Conservation (phyloP, 306 rosid species). For the Lathyrus tuberosus region DNA sequence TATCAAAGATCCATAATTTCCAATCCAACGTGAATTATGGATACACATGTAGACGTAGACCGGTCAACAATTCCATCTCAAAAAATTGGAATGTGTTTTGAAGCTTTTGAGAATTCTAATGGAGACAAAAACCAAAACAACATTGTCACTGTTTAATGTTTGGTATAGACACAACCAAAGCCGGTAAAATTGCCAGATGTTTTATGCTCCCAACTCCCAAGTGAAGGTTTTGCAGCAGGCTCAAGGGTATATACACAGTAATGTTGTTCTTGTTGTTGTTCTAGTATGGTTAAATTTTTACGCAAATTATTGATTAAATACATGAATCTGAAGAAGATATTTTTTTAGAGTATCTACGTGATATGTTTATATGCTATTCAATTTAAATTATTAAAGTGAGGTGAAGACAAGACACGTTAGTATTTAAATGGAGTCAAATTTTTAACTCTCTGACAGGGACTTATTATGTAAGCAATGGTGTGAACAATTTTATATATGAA, state of each 20-base stretch:
- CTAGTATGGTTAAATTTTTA: conserved; percentile 3
- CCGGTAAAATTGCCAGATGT: conserved; percentile 48
- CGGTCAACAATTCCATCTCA: conserved; percentile 48
- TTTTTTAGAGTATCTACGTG: too few species aligned
- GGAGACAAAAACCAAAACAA: conserved; percentile 43
- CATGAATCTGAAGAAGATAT: too few species aligned
- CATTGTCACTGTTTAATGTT: conserved; percentile 14
- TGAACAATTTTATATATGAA: not conserved
- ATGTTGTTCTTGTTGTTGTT: not conserved
- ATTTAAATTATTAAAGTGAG: too few species aligned
- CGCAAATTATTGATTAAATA: too few species aligned
- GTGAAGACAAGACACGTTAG: not conserved
- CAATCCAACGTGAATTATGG: conserved; percentile 31
- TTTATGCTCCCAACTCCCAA: conserved; percentile 47
- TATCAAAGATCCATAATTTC: not conserved
- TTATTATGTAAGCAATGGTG: not conserved
- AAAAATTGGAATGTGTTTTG: conserved; percentile 17
- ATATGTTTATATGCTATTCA: too few species aligned
- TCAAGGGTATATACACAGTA: conserved; percentile 35
- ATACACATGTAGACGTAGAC: conserved; percentile 1
- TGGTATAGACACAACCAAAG: conserved; percentile 31
- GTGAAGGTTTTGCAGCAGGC: conserved; percentile 27
- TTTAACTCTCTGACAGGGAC: not conserved
- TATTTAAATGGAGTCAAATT: not conserved
- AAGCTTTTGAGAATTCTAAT: conserved; percentile 26